Evolutionary conservation across 495 filamentous ascomycete species (phyloP), one percentile per base, ranked within the genome.

Genomic region (Lichenothelia convexa): DNA sequence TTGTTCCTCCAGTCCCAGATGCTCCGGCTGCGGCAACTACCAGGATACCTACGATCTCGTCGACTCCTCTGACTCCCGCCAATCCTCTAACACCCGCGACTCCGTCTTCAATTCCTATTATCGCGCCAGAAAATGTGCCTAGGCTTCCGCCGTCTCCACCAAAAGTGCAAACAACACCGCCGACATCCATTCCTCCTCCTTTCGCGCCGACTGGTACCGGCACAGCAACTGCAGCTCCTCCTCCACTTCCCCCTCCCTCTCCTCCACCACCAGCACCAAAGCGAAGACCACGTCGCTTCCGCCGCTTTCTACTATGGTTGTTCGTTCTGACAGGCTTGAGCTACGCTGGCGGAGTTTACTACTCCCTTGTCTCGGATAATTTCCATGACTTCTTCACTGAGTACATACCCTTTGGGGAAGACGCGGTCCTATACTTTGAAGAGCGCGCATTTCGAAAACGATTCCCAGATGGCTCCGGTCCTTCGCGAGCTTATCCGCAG

Each of bases 311-410:
- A 22, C 50, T 80, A 30, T 74, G 74, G 31, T 48, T 93, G 34
- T 59, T 82, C 32, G 52, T 93, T 21, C 66, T 92, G 6, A 68
- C 75, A 26, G 74, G 67, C 5, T 49, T 91, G 12, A 73, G 75
- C 21, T 97, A 93, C 42, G 86, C 71, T 39, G 84, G 82, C 40
- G 82, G 86, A 32, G 72, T 93, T 33, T 92, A 80, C 61, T 81
- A 91, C 50, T 89, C 89, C 17, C 68, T 92, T 41, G 73, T 85
- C 57, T 89, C 75, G 44, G 89, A 97, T 61, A 93, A 87, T 56
- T 94, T 94, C 67, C 91, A 97, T 54, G 89, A 97, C 52, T 93
- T 95, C 62, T 97, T 97, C 62, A 95, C 91, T 30, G 86, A 93
- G 58, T 97, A 89, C 56, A 58, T 97, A 5, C 89, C 89, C 2